Base-by-base conservation (phyloP, 208 protist genomes). In the Leishmania martiniquensis region DNA sequence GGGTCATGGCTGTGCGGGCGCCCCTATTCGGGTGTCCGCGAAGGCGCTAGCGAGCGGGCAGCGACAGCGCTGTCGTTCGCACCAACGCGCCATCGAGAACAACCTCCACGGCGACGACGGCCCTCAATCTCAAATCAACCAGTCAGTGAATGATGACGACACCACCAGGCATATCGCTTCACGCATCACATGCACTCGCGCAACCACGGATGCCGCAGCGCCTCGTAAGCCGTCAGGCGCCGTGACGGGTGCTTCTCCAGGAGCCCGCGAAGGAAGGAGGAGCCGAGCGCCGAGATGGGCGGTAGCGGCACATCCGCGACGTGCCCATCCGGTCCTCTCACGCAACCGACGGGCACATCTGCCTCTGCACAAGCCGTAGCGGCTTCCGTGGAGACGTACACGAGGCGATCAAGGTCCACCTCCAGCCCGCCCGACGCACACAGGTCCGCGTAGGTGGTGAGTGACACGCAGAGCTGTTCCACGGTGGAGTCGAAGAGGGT, bases 131-230 rank as follows among this genome's bases (percentile, higher is more conserved):
- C 29, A 63, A 4, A 22, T 37, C 57, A 63, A 7, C 57, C 12
- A 15, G 13, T 13, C 29, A 34, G 57, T 17, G 57, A 13, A 39
- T 63, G 29, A 17, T 63, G 57, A 37, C 44, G 25, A 6, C 7
- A 4, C 44, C 15, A n/a, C 17, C 49, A 20, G 1, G n/a, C 25
- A 2, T 47, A 54, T 57, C 10, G 47, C 68, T 32, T 59, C 68
- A 72, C 29, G 68, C 47, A 39, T 47, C 44, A 45, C 55, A 82
- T 73, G 45, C 82, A 86, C 39, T 89, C 85, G 39, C 85, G 81
- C 78, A 93, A 55, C 89, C 89, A 93, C 70, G 91, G 93, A 75
- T 97, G 93, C 54, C 67, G 72, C 70, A 95, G 69, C 34, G 93
- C 93, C 63, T 91, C 85, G 52, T 91, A 83, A 1, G 93, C 89